Base-by-base conservation (phyloP, 176 grass and related monocot genomes). In the Carex cristatella region DNA sequence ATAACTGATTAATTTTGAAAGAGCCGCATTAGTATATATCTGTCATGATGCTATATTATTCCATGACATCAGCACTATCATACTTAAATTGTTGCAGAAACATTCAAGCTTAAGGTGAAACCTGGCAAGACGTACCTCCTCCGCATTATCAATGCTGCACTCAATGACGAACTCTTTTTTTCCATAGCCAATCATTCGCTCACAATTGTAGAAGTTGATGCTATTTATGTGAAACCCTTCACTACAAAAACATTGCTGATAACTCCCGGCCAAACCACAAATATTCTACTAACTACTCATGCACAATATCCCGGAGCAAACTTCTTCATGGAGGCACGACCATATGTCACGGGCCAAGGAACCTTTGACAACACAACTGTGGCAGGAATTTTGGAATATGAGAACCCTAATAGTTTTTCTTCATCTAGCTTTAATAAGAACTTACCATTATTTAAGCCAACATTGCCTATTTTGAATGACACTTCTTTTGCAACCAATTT, bases 151-250 rank as follows among this genome's bases (percentile, higher is more conserved):
- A 97, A 97, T 77, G 89, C 91, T 0, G 94, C 94, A 14, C 94
- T 97, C 84, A 97, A 97, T 87, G 89, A 97, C 63, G 94, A 93
- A 81, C 94, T 97, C 76, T 97, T 97, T 89, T 97, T 97, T 86
- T 81, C 88, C 40, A 48, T 97, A 11, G 91, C 94, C 44, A 91
- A 94, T 84, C 94, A 94, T 85, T 84, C 91, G 56, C 86, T 97
- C 61, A 94, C 94, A 65, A 83, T 94, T 32, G 91, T 94, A 30
- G 94, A 97, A 23, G 91, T 89, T 4, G 94, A 97, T 79, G 94
- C 94, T 69, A 35, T 84, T 85, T 97, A 97, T 65, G 86, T 93
- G 44, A 97, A 97, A 83, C 94, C 94, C 44, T 87, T 97, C 84
- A 56, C 46, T 65, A 86, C 89, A 15, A 85, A 90, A 44, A 84